Evolutionary conservation across 2,329 filamentous ascomycete genomes (phyloP).

Genomic region (Emydomyces testavorans): DNA sequence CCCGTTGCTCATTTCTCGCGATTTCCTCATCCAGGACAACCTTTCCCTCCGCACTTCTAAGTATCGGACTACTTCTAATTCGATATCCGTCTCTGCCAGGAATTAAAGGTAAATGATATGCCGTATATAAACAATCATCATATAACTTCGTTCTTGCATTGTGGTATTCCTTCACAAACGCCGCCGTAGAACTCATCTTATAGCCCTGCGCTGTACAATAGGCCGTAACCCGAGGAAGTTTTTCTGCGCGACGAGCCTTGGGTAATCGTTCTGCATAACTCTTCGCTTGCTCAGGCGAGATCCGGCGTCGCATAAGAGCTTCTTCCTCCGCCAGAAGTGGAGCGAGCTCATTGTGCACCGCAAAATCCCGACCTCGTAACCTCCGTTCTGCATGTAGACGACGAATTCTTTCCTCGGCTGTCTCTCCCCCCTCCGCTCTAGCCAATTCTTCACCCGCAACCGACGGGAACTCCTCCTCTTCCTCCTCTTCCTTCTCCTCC

Average conservation of each 20-base stretch:
- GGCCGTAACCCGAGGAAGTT: constrained; percentile 79
- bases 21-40: constrained; percentile 91
- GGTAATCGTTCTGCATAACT: constrained; percentile 89
- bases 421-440: constrained; percentile 19
- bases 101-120: constrained; percentile 83
- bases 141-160: constrained; percentile 90
- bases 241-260: constrained; percentile 75
- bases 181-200: constrained; percentile 75
- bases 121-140: constrained; percentile 91
- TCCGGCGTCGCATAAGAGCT: constrained; percentile 43
- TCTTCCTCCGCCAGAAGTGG: constrained; percentile 49
- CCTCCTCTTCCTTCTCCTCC: constrained; percentile 18
- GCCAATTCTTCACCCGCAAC: constrained; percentile 16
- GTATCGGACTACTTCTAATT: constrained; percentile 74
- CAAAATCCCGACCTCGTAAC: constrained; percentile 42
- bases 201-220: constrained; percentile 94
- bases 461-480: constrained; percentile 17
- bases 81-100: constrained; percentile 78
- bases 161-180: constrained; percentile 79
- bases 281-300: constrained; percentile 52
- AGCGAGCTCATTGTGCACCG: constrained; percentile 43
- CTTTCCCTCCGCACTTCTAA: constrained; percentile 88
- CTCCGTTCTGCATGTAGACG: constrained; percentile 25
- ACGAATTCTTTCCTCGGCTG: constrained; percentile 24
- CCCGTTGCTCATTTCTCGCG: constrained; percentile 76